These are phyloP conservation scores for Eucalyptus curtisii DNA, from an alignment of 345 rosid genomes.

Conservation along the genomic window DNA sequence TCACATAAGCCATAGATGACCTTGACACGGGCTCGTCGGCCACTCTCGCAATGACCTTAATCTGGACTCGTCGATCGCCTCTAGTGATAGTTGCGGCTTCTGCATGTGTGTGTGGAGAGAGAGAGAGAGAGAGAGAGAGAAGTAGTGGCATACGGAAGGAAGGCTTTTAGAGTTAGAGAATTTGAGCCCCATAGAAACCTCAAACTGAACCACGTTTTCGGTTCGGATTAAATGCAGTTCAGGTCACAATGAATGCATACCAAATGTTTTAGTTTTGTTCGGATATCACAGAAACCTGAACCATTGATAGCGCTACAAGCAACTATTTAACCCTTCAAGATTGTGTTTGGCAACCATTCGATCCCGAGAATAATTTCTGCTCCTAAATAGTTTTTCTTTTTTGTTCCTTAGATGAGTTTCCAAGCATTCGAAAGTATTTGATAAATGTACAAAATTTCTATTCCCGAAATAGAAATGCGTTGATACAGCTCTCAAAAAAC, in stretches of 20 bases:
- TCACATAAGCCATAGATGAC: not conserved
- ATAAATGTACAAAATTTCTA: accelerated
- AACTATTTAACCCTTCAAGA: not conserved
- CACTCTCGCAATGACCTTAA: not conserved
- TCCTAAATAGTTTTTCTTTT: too few species aligned
- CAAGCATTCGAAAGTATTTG: too few species aligned
- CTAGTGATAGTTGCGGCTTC: not conserved
- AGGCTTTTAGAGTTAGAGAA: not conserved
- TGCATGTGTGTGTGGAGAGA: not conserved
- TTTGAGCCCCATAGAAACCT: not conserved
- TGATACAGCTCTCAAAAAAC: too few species aligned
- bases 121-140: not conserved
- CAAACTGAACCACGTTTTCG: accelerated
- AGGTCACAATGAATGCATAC: not conserved
- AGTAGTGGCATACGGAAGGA: not conserved
- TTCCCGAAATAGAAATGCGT: accelerated
- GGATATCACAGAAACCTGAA: too few species aligned
- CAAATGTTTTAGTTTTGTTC: not conserved
- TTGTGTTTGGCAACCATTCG: too few species aligned
- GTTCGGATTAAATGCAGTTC: not conserved
- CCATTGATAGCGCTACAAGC: not conserved
- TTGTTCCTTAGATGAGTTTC: too few species aligned
- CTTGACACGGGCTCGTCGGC: not conserved
- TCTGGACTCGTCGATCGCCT: not conserved
- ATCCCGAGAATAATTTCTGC: accelerated